Percentiles rank a stretch among this genome's conserved stretches.
Evolutionary conservation across 139 green algal species (phyloP).

Genomic region (Auxenochlorella pyrenoidosa): DNA sequence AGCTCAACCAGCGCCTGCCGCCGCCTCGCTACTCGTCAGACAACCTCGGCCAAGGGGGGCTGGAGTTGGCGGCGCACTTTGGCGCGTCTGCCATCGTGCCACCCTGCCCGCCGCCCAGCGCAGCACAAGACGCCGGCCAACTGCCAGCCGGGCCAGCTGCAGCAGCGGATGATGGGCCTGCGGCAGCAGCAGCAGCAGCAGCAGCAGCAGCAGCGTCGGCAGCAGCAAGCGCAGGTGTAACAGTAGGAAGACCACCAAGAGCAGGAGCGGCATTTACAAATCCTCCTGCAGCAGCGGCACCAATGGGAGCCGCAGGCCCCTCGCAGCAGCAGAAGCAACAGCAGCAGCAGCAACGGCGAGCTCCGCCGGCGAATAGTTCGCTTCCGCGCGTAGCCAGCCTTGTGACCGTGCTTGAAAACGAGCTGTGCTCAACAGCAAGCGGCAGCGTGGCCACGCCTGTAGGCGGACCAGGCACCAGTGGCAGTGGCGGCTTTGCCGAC

Average conservation of each 20-base stretch:
- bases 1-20: conserved; percentile 12
- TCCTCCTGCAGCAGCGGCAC: neutral
- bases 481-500: neutral
- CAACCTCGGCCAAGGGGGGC: neutral
- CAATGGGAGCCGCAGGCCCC: neutral
- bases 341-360: neutral
- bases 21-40: neutral
- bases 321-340: neutral
- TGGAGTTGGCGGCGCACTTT: conserved; percentile 7
- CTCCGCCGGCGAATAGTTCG: too few relatives aligned
- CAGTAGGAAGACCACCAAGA: neutral
- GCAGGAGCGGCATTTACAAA: neutral
- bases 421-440: neutral
- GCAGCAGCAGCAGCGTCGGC: neutral
- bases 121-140: neutral
- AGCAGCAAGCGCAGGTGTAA: neutral
- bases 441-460: neutral
- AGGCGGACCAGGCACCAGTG: neutral
- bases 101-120: neutral
- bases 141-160: neutral
- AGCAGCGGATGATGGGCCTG: neutral
- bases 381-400: neutral
- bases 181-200: neutral
- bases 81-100: neutral
- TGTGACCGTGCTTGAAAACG: neutral